Evolutionary conservation across 805 yeast genomes (phyloP).

Genomic region (Ogataea nakhonphanomensis): DNA sequence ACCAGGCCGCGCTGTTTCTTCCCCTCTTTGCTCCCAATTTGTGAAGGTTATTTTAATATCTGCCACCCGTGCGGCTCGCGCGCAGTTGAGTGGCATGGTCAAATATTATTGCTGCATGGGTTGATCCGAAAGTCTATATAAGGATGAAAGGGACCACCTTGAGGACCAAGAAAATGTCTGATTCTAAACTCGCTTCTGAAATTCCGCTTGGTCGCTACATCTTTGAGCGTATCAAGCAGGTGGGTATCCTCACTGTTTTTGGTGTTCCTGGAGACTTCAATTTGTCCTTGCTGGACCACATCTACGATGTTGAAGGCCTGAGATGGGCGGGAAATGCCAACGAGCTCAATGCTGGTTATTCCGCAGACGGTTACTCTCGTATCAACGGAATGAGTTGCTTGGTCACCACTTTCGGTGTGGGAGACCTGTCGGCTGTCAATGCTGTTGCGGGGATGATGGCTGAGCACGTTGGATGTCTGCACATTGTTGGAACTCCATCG

Average conservation of each 20-base stretch:
- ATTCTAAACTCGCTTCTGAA: conserved; percentile 19
- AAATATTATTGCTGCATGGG: conserved; percentile 5
- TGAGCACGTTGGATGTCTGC: conserved; percentile 82
- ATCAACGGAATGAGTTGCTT: conserved; percentile 71
- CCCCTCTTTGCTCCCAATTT: conserved; percentile 1
- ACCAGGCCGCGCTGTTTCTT: neutral
- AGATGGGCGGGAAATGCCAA: conserved; percentile 92
- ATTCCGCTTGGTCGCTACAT: conserved; percentile 73
- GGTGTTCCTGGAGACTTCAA: conserved; percentile 86
- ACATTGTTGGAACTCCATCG: conserved; percentile 85
- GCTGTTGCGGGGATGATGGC: conserved; percentile 89
- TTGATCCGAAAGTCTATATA: conserved; percentile 2
- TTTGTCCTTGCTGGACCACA: conserved; percentile 64
- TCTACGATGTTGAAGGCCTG: conserved; percentile 69
- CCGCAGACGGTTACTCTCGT: conserved; percentile 87
- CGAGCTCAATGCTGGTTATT: conserved; percentile 84
- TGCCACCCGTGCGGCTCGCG: conserved; percentile 6
- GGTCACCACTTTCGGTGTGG: conserved; percentile 88
- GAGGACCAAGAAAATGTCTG: conserved; percentile 1
- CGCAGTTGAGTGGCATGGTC: conserved; percentile 10
- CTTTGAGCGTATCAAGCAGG: conserved; percentile 74
- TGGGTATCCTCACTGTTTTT: conserved; percentile 65
- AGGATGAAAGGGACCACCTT: neutral
- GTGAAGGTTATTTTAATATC: neutral
- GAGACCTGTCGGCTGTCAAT: conserved; percentile 79